Evolutionary conservation across 2,329 filamentous ascomycete species (phyloP).

Genomic region (Pochonia chlamydosporia): DNA sequence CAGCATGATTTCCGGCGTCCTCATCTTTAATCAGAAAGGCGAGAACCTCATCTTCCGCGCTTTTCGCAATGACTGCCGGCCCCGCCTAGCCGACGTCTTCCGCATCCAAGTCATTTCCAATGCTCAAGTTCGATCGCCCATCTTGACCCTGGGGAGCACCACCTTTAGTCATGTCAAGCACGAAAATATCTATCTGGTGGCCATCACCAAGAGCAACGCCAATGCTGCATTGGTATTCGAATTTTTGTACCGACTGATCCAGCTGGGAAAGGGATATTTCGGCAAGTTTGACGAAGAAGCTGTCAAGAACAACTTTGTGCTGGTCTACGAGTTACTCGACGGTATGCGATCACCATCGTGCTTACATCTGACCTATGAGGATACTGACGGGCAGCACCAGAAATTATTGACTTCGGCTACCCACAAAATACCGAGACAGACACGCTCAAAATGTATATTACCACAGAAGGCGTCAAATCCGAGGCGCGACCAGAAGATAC

Average conservation of each 20-base stretch:
- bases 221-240: slow-evolving; percentile 98
- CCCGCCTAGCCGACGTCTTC: slow-evolving; percentile 96
- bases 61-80: slow-evolving; percentile 97
- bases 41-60: slow-evolving; percentile 99
- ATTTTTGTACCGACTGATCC: slow-evolving; percentile 88
- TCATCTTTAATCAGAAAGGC: slow-evolving; percentile 99
- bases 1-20: slow-evolving; percentile 91
- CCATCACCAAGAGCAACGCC: slow-evolving; percentile 97
- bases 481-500: slow-evolving; percentile 83
- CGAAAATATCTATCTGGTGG: slow-evolving; percentile 97
- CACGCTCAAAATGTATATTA: slow-evolving; percentile 99
- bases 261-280: slow-evolving; percentile 92
- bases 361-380: neutral
- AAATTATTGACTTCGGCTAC: slow-evolving; percentile 98
- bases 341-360: slow-evolving; percentile 43
- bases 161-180: slow-evolving; percentile 99
- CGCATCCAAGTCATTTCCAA: slow-evolving; percentile 99
- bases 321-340: slow-evolving; percentile 95
- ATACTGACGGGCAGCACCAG: slow-evolving; percentile 36
- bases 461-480: slow-evolving; percentile 96
- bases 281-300: slow-evolving; percentile 99
- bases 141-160: slow-evolving; percentile 92
- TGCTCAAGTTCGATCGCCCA: slow-evolving; percentile 92
- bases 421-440: slow-evolving; percentile 98
- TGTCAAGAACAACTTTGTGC: slow-evolving; percentile 99